phyloP scores from a whole-genome alignment of 768 basidiomycete species.

The Strobilomyces echinocephalus region DNA sequence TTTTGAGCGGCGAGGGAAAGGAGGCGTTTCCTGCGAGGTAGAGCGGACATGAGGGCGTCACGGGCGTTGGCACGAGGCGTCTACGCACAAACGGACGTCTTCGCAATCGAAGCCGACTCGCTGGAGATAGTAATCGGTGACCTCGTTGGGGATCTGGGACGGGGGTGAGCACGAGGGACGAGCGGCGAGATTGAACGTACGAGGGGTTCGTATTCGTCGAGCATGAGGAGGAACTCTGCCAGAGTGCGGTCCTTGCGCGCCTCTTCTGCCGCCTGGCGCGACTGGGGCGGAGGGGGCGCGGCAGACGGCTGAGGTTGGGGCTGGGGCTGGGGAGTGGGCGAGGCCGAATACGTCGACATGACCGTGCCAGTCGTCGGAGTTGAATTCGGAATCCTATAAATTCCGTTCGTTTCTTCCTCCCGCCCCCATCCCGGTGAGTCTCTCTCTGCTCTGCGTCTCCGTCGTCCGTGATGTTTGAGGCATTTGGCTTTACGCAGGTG shows the following conservation, averaged over 20 bases:
- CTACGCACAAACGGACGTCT: conserved; percentile 80
- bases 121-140: conserved; percentile 96
- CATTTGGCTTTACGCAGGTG: conserved; percentile 85
- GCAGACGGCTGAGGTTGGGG: conserved; percentile 15
- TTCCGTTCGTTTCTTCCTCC: not conserved
- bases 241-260: conserved; percentile 86
- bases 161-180: not conserved
- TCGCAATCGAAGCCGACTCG: conserved; percentile 94
- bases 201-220: conserved; percentile 94
- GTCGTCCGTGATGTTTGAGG: conserved; percentile 77
- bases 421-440: conserved; percentile 21
- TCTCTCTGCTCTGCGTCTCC: conserved; percentile 32
- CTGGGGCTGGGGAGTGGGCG: conserved; percentile 30
- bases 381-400: conserved; percentile 21
- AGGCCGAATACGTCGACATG: conserved; percentile 33
- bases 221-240: conserved; percentile 91
- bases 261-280: conserved; percentile 71
- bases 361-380: conserved; percentile 28
- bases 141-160: conserved; percentile 88
- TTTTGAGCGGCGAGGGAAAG: conserved; percentile 95
- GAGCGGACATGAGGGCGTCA: not conserved
- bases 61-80: not conserved
- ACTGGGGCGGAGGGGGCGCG: conserved; percentile 35
- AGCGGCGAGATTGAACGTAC: conserved; percentile 40
- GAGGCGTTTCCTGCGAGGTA: conserved; percentile 73